These are phyloP conservation scores for Penicillium olsonii DNA, from an alignment of 2,329 filamentous ascomycete genomes.

Conservation along the genomic window DNA sequence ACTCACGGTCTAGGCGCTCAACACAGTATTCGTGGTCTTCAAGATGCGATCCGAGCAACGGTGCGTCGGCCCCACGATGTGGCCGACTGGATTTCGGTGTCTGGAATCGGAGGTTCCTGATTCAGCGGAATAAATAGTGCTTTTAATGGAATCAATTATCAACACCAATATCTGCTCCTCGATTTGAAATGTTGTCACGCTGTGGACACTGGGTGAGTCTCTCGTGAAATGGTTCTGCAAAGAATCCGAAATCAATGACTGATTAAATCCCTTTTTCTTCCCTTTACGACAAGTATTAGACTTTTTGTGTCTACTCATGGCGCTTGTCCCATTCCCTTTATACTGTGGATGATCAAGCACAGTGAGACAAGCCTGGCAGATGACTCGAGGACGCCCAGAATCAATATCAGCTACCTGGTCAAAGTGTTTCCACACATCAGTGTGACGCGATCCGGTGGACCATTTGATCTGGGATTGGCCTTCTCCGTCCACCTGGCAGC, in stretches of 20 bases:
- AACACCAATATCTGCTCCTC: constrained; percentile 1
- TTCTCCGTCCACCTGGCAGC: constrained; percentile 3
- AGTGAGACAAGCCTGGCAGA: constrained; percentile 1
- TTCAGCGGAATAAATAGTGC: no score
- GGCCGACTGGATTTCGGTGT: no score
- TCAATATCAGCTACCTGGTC: constrained; percentile 8
- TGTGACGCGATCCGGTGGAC: constrained; percentile 3
- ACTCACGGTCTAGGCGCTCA: no score
- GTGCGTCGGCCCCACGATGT: no score
- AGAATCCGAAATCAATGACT: background rate
- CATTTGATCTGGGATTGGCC: constrained; percentile 5
- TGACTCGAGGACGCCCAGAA: constrained; percentile 1
- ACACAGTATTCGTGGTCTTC: no score
- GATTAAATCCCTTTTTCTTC: constrained; percentile 2
- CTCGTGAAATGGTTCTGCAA: background rate
- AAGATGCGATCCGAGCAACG: no score
- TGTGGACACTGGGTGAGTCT: background rate
- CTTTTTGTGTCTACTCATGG: constrained; percentile 2
- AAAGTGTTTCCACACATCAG: constrained; percentile 8
- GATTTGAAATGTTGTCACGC: background rate
- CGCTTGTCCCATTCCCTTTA: constrained; percentile 1
- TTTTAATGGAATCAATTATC: no score
- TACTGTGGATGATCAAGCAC: constrained; percentile 3
- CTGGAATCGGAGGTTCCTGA: no score
- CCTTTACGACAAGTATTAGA: constrained; percentile 5